Percentiles rank a stretch among this genome's conserved stretches.
These are phyloP conservation scores for Diaporthe humulicola DNA, from an alignment of 2,329 filamentous ascomycete genomes.

Conservation along the genomic window DNA sequence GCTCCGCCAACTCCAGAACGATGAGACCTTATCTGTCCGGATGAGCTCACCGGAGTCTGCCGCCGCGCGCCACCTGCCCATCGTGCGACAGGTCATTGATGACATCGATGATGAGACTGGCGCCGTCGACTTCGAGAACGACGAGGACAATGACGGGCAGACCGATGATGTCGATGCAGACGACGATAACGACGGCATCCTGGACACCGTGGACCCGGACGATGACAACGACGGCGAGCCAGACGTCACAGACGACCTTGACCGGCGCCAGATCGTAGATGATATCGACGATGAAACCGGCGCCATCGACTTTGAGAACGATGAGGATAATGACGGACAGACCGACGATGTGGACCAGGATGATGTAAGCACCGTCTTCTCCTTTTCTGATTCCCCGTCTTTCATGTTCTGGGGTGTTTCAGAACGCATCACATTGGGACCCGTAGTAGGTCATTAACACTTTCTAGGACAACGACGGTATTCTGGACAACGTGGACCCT, in stretches of 20 bases:
- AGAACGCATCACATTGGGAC: too few relatives aligned
- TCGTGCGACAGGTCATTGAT: background rate
- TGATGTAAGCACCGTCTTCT: too few relatives aligned
- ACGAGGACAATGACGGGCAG: background rate
- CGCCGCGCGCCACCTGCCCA: background rate
- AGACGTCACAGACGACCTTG: background rate
- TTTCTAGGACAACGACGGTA: background rate
- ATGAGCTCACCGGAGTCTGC: background rate
- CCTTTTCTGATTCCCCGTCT: too few relatives aligned
- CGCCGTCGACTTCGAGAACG: background rate
- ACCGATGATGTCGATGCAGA: background rate
- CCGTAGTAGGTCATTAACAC: too few relatives aligned
- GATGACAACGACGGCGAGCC: conserved; percentile 10
- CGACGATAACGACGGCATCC: background rate
- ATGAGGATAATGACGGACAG: background rate
- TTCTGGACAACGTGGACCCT: background rate
- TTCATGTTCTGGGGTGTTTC: too few relatives aligned
- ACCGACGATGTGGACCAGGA: background rate
- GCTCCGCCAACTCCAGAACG: background rate
- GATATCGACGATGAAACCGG: background rate
- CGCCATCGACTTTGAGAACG: background rate
- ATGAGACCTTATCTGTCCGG: background rate
- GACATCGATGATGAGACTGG: background rate
- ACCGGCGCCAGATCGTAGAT: background rate
- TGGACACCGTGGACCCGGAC: background rate